Conservation (phyloP, 1,284 basidiomycete genomes). For the Pascua guehoae region DNA sequence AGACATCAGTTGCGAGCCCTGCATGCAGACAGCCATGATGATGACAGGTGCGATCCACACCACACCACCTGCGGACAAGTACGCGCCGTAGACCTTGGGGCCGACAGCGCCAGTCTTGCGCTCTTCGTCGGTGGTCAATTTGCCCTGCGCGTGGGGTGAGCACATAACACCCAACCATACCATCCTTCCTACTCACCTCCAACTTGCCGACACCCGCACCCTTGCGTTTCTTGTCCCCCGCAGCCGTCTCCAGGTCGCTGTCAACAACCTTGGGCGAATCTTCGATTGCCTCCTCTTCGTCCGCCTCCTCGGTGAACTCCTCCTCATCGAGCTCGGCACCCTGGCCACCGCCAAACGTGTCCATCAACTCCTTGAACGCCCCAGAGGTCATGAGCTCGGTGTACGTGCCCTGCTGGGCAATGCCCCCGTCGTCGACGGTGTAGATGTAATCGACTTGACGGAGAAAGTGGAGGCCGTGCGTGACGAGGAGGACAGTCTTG, state of each 20-base stretch:
- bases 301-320: constrained; percentile 26
- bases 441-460: constrained; percentile 25
- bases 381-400: constrained; percentile 44
- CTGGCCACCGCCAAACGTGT: constrained; percentile 58
- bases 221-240: constrained; percentile 6
- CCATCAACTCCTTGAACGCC: constrained; percentile 59
- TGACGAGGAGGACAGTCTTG: constrained; percentile 59
- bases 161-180: too few species aligned
- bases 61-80: constrained; percentile 14
- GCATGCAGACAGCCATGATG: constrained; percentile 4
- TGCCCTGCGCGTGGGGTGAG: constrained; percentile 6
- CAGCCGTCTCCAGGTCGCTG: constrained; percentile 5
- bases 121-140: constrained; percentile 30
- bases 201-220: constrained; percentile 8
- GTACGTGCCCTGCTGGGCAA: constrained; percentile 8
- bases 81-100: constrained; percentile 25
- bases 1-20: constrained; percentile 14
- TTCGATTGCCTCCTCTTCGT: not conserved
- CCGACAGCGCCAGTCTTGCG: constrained; percentile 32
- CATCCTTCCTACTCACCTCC: too few species aligned
- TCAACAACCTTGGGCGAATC: not conserved
- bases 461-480: constrained; percentile 56
- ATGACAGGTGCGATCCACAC: constrained; percentile 15
- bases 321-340: constrained; percentile 45
- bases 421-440: constrained; percentile 37